Evolutionary conservation across 2,329 filamentous ascomycete species (phyloP), one percentile per base, ranked within the genome.

Genomic region (Metarhizium humberi): DNA sequence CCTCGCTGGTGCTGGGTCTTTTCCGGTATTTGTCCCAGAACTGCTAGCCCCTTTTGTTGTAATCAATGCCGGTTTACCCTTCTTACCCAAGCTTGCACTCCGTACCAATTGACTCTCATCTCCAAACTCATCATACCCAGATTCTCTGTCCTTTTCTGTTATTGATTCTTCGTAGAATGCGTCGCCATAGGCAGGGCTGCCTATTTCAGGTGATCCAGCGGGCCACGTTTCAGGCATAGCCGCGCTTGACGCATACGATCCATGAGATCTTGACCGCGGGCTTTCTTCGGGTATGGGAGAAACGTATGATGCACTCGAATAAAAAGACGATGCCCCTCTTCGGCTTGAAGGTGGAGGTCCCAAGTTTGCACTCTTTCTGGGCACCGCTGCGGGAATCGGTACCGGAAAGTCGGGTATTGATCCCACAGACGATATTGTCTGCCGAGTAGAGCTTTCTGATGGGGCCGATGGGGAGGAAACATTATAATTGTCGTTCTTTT

Each of bases 281-380:
- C 78, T 81, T 65, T 91, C 87, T 67, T 91, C 88, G 0, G 84
- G 85, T 53, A 92, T 91, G 0, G 88, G 87, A 0, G 87, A 87
- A 30, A 91, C 86, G 57, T 78, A 86, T 0, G 86, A 87, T 13
- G 76, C 71, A 59, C 78, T 80, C 3, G 85, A 87, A 62, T 87
- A 85, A 57, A 84, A 85, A 0, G 82, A 84, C 0, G 82, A 85
- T 32, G 76, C 78, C 1, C 82, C 82, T 60, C 82, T 73, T 61
- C 83, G 75, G 3, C 81, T 75, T 13, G 78, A 81, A 3, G 82
- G 82, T 0, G 83, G 83, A 18, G 82, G 82, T 3, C 82, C 82
- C 13, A 85, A 66, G 51, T 73, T 79, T 14, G 78, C 73, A 58
- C 78, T 82, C 60, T 76, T 74, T 55, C 80, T 71, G 2, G 69